phyloP scores from a whole-genome alignment of 106 monocot genomes.

The Dioscorea alata region DNA sequence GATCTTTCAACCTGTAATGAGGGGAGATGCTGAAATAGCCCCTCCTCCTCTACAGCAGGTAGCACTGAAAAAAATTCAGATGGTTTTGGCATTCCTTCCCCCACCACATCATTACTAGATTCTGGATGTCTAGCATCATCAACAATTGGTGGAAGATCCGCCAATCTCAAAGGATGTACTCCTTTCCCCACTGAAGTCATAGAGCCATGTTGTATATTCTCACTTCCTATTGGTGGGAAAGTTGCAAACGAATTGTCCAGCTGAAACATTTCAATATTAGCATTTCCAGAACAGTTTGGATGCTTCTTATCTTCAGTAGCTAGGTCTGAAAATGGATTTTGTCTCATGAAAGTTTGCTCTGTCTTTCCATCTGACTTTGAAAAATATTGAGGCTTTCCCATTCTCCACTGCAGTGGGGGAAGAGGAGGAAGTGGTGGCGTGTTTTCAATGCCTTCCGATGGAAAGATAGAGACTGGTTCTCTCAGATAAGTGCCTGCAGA shows the following conservation, averaged over 20 bases:
- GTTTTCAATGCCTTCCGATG: conserved; percentile 26
- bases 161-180: conserved; percentile 16
- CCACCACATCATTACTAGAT: not conserved
- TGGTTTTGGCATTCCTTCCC: not conserved
- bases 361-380: conserved; percentile 10
- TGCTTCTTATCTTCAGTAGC: conserved; percentile 3
- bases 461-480: conserved; percentile 11
- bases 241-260: conserved; percentile 9
- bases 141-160: conserved; percentile 27
- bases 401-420: conserved; percentile 86
- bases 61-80: not conserved
- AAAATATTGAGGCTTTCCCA: conserved; percentile 52
- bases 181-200: conserved; percentile 11
- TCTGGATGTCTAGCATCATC: not conserved
- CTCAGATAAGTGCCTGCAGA: not conserved
- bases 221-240: conserved; percentile 3
- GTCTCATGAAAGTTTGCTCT: not conserved
- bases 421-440: conserved; percentile 79
- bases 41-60: not conserved
- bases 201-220: conserved; percentile 1
- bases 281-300: conserved; percentile 9
- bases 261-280: conserved; percentile 5
- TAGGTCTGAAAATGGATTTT: conserved; percentile 4
- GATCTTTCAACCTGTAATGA: not conserved
- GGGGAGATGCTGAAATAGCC: not conserved